Evolutionary conservation across 164 flowering plant genomes (phyloP), one percentile per base, ranked within the genome.

Genomic region (Macadamia integrifolia): DNA sequence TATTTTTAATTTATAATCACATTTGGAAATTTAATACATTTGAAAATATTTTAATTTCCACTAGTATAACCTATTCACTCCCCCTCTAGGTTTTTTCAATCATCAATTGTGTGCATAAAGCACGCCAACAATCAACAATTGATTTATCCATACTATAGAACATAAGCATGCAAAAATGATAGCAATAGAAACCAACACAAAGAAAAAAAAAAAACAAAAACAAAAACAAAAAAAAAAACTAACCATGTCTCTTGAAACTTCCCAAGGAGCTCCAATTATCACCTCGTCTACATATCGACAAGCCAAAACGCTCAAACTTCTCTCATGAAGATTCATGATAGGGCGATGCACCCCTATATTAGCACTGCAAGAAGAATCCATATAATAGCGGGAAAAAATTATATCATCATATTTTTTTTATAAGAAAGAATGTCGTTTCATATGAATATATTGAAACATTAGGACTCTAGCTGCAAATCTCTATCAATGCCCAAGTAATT

Each of bases 221-320:
- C 8, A 69, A 46, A 66, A 15, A 31, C 42, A 18, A 68, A 28
- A 63, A 64, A 60, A 60, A 23, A 72, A 62, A 81, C 93, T 80
- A 57, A 93, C 97, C 97, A 83, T 85, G 79, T 93, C 98, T 77
- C 77, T 90, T 58, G 97, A 90, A 61, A 93, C 85, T 77, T 83
- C 97, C 89, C 83, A 77, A n/a, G 98, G 98, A 75, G 98, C 97
- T 71, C 98, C 98, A 73, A 93, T 93, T 69, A 93, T 91, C 55
- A 90, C 98, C 79, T 93, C 98, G 75, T 93, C 98, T 2, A 85
- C 98, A 75, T 90, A 87, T 58, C 87, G 91, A 60, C 98, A 93
- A 71, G 97, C 98, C 80, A 93, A 78, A 61, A 91, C 97, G 77
- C 97, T 91, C 67, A 93, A 73, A 75, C 98, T 93, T 78, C 98